Conservation (phyloP, 306 rosid species). For the Potentilla sterilis region DNA sequence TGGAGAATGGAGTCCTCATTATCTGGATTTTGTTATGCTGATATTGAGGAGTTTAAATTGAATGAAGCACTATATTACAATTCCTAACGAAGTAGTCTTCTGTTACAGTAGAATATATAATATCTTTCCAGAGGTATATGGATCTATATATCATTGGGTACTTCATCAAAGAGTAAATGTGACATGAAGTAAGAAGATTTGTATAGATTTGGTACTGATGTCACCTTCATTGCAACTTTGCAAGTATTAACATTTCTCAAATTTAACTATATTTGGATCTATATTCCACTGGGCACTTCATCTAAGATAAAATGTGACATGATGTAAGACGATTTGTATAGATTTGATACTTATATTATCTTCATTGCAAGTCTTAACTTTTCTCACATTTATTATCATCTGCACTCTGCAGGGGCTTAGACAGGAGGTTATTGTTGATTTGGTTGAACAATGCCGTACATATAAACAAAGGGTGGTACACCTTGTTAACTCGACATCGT, state of each 20-base stretch:
- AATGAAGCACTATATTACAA: background rate
- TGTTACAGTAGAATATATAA: background rate
- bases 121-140: background rate
- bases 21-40: background rate
- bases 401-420: constrained; percentile 59
- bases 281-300: background rate
- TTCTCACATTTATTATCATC: background rate
- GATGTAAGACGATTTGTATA: background rate
- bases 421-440: constrained; percentile 94
- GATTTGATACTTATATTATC: background rate
- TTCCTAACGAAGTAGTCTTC: background rate
- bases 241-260: background rate
- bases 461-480: constrained; percentile 96
- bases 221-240: background rate
- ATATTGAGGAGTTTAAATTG: background rate
- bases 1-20: background rate
- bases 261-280: background rate
- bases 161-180: constrained; percentile 7
- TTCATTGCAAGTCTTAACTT: background rate
- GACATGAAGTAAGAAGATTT: background rate
- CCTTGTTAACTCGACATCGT: constrained; percentile 96
- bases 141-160: background rate
- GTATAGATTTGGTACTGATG: background rate
- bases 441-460: constrained; percentile 87
- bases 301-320: background rate